Conservation (phyloP, 805 yeast genomes). For the Yarrowia deformans region DNA sequence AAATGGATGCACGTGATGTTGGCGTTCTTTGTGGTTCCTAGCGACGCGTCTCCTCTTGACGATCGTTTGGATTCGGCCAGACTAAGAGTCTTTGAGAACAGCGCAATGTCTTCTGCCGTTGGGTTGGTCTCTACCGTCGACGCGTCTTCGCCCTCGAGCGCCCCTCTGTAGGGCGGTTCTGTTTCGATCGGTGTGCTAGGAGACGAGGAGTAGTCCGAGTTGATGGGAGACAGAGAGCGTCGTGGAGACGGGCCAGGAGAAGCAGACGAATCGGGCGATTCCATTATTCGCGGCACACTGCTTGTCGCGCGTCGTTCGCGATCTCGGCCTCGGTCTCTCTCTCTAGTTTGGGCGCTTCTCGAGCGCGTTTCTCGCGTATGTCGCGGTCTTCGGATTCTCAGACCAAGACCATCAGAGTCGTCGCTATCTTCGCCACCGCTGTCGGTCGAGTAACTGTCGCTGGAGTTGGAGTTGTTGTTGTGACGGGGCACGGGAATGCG, state of each 20-base stretch:
- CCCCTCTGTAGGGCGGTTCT: constrained; percentile 73
- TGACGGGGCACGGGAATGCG: constrained; percentile 16
- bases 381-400: constrained; percentile 2
- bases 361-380: constrained; percentile 16
- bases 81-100: constrained; percentile 54
- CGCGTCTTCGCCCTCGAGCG: constrained; percentile 64
- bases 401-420: neutral
- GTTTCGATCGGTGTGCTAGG: constrained; percentile 26
- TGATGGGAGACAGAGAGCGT: neutral
- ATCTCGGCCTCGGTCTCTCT: neutral
- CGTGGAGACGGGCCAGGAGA: neutral
- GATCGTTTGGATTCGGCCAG: constrained; percentile 34
- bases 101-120: constrained; percentile 56
- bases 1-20: constrained; percentile 71
- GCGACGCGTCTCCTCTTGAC: constrained; percentile 44
- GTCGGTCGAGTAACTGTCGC: constrained; percentile 1
- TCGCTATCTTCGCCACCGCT: constrained; percentile 15
- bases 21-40: constrained; percentile 45
- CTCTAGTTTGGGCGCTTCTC: constrained; percentile 7
- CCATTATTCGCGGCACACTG: neutral
- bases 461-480: neutral
- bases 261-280: constrained; percentile 6
- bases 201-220: constrained; percentile 18
- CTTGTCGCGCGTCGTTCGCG: constrained; percentile 11
- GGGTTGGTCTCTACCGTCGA: constrained; percentile 71